phyloP scores from a whole-genome alignment of 345 rosid species.

The Limnanthes douglasii region DNA sequence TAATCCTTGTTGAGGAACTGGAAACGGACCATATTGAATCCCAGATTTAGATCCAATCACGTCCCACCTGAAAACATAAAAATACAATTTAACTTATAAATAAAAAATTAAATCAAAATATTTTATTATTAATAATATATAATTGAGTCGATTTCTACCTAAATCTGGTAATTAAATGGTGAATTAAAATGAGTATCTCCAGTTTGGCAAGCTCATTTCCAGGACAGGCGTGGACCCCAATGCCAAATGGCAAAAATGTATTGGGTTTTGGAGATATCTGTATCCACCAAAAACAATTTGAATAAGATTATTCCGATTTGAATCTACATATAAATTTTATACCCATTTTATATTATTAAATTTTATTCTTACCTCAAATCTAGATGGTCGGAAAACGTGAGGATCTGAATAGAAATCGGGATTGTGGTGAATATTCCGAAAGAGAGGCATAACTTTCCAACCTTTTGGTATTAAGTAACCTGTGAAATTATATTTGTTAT shows the following conservation, averaged over 20 bases:
- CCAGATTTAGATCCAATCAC: constrained; percentile 45
- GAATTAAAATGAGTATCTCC: constrained; percentile 62
- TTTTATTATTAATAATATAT: not conserved
- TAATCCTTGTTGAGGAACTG: constrained; percentile 66
- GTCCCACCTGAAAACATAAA: constrained; percentile 45
- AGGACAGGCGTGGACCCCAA: constrained; percentile 87
- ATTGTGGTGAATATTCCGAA: constrained; percentile 88
- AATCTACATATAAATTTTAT: not conserved
- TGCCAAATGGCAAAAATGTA: constrained; percentile 89
- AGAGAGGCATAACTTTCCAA: constrained; percentile 98
- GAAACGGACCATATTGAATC: constrained; percentile 77
- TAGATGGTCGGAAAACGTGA: constrained; percentile 63
- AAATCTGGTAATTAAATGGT: constrained; percentile 55
- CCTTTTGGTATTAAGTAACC: constrained; percentile 90
- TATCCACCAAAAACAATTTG: not conserved
- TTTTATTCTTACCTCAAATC: constrained; percentile 50
- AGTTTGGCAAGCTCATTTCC: constrained; percentile 92
- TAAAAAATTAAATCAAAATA: not conserved
- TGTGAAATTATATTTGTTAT: constrained; percentile 14
- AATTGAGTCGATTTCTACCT: constrained; percentile 21
- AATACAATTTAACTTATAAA: not conserved
- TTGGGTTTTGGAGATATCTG: constrained; percentile 55
- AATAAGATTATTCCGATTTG: no score
- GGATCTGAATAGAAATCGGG: constrained; percentile 65
- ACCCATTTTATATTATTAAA: not conserved